Percentiles rank a stretch among this genome's conserved stretches.
Evolutionary conservation across 352 stramenopile genomes (phyloP).

Genomic region (Pythium dissimile): DNA sequence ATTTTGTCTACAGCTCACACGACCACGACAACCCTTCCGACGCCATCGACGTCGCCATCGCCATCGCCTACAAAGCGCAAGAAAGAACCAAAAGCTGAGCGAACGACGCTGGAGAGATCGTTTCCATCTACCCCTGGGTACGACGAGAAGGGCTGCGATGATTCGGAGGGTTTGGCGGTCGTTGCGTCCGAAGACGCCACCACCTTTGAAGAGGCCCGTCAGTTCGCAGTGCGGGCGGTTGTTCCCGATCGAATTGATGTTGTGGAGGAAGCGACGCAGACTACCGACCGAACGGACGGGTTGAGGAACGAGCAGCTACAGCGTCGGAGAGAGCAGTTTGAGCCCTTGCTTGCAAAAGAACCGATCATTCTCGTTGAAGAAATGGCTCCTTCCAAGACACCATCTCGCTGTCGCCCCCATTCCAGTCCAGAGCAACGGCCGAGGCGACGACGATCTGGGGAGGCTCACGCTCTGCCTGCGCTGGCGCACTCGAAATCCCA

Average conservation of each 20-base stretch:
- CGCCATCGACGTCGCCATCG: no score
- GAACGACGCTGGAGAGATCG: no score
- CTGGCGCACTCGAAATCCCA: slow-evolving; percentile 10
- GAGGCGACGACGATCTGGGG: slow-evolving; percentile 1
- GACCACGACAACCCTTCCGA: no score
- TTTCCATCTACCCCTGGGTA: no score
- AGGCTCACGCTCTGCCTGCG: slow-evolving; percentile 2
- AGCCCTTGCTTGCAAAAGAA: slow-evolving; percentile 6
- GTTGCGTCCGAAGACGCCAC: slow-evolving; percentile 31
- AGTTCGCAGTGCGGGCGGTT: slow-evolving; percentile 23
- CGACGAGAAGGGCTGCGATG: no score
- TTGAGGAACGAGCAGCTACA: background rate
- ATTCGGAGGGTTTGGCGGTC: background rate
- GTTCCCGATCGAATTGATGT: background rate
- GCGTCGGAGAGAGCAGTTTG: background rate
- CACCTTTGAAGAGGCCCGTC: slow-evolving; percentile 41
- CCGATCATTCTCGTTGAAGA: background rate
- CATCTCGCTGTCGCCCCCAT: slow-evolving; percentile 2
- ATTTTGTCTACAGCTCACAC: no score
- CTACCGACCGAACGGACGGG: slow-evolving; percentile 9
- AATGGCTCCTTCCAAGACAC: background rate
- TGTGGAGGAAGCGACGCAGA: slow-evolving; percentile 12
- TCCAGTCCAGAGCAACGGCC: slow-evolving; percentile 20
- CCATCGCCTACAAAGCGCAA: slow-evolving; percentile 11
- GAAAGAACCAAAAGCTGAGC: slow-evolving; percentile 6